A percentile compares a stretch with the other conserved stretches of the same genome.
Conservation (phyloP, 192 early-diverging fungal genomes). For the Coemansia javaensis region DNA sequence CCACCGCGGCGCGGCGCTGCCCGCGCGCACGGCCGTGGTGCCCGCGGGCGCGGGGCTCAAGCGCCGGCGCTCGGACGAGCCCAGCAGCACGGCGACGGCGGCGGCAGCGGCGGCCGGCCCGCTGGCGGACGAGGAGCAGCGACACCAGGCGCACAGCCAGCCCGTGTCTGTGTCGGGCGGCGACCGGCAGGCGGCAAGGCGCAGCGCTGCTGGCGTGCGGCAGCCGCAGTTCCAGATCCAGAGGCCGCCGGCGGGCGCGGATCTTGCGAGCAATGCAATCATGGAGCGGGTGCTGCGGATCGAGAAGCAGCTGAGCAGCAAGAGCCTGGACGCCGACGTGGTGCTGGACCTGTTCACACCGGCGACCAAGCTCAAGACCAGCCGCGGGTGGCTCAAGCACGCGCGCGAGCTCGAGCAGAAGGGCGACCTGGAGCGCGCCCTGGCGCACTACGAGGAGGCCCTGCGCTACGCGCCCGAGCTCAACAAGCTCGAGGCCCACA, state of each 20-base stretch:
- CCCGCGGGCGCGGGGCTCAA: constrained; percentile 7
- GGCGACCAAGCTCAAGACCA: constrained; percentile 55
- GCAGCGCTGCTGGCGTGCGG: too few relatives aligned
- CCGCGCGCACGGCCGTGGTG: constrained; percentile 6
- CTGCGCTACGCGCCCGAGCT: constrained; percentile 46
- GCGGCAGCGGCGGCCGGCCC: constrained; percentile 1
- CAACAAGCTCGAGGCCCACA: constrained; percentile 43
- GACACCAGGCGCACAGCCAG: too few relatives aligned
- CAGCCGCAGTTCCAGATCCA: too few relatives aligned
- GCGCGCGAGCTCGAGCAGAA: constrained; percentile 51
- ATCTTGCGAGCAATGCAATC: constrained; percentile 31
- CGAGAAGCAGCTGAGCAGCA: constrained; percentile 33
- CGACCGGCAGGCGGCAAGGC: neutral
- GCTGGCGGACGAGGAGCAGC: neutral
- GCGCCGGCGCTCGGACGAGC: constrained; percentile 33
- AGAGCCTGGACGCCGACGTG: constrained; percentile 24
- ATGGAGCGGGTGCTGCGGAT: constrained; percentile 47
- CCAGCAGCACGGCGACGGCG: too few relatives aligned
- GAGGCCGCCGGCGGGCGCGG: constrained; percentile 5
- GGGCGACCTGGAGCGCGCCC: constrained; percentile 43
- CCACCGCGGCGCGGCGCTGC: constrained; percentile 20
- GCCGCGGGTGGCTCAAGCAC: constrained; percentile 49
- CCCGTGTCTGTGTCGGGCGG: too few relatives aligned
- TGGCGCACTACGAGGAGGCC: constrained; percentile 51
- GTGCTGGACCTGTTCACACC: constrained; percentile 53